A percentile compares a stretch with the other conserved stretches of the same genome.
phyloP scores from a whole-genome alignment of 805 yeast species.

The Saccharomycopsis selenospora region DNA sequence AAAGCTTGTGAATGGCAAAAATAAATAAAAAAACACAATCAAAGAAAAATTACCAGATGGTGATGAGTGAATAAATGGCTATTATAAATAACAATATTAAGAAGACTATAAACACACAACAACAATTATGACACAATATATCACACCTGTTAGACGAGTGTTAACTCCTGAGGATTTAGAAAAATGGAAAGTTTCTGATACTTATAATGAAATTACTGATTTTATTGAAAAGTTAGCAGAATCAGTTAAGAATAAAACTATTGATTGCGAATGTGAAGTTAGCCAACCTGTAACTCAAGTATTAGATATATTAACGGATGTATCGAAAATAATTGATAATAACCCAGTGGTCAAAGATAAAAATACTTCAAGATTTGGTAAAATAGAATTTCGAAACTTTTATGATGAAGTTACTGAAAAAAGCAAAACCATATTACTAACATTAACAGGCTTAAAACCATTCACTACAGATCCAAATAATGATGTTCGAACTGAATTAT shows the following conservation, averaged over 20 bases:
- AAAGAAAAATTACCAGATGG: too few relatives aligned
- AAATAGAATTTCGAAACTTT: constrained; percentile 77
- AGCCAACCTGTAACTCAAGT: constrained; percentile 32
- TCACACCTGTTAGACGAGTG: constrained; percentile 39
- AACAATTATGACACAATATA: constrained; percentile 62
- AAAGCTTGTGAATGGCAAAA: too few relatives aligned
- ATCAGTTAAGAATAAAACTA: constrained; percentile 54
- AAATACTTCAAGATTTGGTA: constrained; percentile 75
- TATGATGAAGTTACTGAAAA: constrained; percentile 51
- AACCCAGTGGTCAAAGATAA: constrained; percentile 67
- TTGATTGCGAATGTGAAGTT: constrained; percentile 37
- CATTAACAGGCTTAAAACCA: constrained; percentile 14
- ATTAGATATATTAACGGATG: constrained; percentile 37
- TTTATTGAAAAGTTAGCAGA: constrained; percentile 55
- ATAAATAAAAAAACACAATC: too few relatives aligned
- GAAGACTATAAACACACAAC: constrained; percentile 68
- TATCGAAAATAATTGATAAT: constrained; percentile 37
- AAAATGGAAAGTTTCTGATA: constrained; percentile 46
- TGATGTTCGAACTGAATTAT: constrained; percentile 37
- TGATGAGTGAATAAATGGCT: constrained; percentile 70
- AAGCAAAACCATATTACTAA: constrained; percentile 26
- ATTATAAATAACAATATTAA: constrained; percentile 74
- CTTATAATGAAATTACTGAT: constrained; percentile 41
- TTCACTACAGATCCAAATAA: constrained; percentile 21
- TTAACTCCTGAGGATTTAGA: constrained; percentile 52